Base-by-base conservation (phyloP, 2,329 filamentous ascomycete genomes). In the Aspergillus glaucus region DNA sequence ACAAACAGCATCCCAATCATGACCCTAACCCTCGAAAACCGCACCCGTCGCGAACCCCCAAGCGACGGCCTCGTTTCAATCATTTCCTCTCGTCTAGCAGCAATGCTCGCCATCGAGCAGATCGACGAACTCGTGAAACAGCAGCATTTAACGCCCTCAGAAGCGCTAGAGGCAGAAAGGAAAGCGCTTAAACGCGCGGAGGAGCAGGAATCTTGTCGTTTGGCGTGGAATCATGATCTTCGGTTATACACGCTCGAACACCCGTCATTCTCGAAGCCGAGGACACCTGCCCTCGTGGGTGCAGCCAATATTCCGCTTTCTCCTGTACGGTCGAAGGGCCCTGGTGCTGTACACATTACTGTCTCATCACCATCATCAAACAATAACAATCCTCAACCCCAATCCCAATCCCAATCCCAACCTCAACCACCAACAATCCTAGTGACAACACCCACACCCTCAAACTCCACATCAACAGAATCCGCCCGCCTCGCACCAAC, bases 21-120 rank as follows among this genome's bases (percentile, higher is more conserved):
- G 59, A 66, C 65, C 24, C 59, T 75, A 9, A 68, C 62, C 17
- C 62, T 76, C 15, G 69, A 73, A 48, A 61, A 67, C 2, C 58
- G 63, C 14, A 51, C 56, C 21, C 66, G 71, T 14, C 67, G 69
- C 14, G 62, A 66, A 10, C 61, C 65, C 32, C 65, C 70, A 24
- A 62, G 70, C 32, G 71, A 74, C 48, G 72, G 71, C 3, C 65
- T 75, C 8, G 63, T 75, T 1, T 65, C 72, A 0, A 63, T 68
- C 22, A 64, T 76, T 40, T 76, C 76, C 53, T 74, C 75, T n/a
- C 71, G 72, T 44, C 59, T 76, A 15, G 75, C 75, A 12, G 74
- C 72, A 42, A 72, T 77, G 59, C 62, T 76, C 17, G 75, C 75
- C 6, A 70, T 76, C 26, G 73, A 76, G 37, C 68, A 75, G 46